phyloP scores from a whole-genome alignment of 1,284 basidiomycete species.

The Testicularia cyperi region DNA sequence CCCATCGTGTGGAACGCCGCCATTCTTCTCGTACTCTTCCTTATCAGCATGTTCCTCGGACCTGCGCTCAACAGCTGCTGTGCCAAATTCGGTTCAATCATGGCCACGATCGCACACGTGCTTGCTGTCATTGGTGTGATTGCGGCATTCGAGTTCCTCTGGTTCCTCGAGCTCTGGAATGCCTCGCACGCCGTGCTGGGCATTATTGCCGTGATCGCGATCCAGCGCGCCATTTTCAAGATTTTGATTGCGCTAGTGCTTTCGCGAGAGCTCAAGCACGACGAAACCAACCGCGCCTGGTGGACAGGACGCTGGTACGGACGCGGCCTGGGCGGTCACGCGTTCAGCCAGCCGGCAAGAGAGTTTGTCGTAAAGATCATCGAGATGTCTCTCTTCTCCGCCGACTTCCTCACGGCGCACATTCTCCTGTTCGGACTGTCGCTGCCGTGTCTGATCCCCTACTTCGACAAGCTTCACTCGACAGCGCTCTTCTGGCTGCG shows the following conservation, averaged over 20 bases:
- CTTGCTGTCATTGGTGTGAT: constrained; percentile 57
- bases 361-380: constrained; percentile 61
- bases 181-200: constrained; percentile 76
- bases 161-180: constrained; percentile 93
- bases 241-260: constrained; percentile 57
- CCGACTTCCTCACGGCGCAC: constrained; percentile 55
- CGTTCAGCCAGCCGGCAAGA: constrained; percentile 58
- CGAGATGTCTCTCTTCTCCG: constrained; percentile 58
- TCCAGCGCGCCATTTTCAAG: constrained; percentile 60
- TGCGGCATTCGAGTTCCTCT: constrained; percentile 64
- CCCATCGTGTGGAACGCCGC: constrained; percentile 95
- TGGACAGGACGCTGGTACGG: constrained; percentile 60
- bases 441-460: constrained; percentile 63
- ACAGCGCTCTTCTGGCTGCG: constrained; percentile 63
- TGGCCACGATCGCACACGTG: constrained; percentile 57
- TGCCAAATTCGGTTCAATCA: constrained; percentile 58
- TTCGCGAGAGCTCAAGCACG: constrained; percentile 60
- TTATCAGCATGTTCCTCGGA: constrained; percentile 87
- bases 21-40: constrained; percentile 79
- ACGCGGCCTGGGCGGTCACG: constrained; percentile 57
- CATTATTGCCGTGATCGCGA: constrained; percentile 60
- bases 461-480: constrained; percentile 55
- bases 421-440: constrained; percentile 61
- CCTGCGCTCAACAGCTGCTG: constrained; percentile 77
- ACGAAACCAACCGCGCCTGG: constrained; percentile 61